Conservation (phyloP, 148 eudicot genomes). For the Agrostemma githago region DNA sequence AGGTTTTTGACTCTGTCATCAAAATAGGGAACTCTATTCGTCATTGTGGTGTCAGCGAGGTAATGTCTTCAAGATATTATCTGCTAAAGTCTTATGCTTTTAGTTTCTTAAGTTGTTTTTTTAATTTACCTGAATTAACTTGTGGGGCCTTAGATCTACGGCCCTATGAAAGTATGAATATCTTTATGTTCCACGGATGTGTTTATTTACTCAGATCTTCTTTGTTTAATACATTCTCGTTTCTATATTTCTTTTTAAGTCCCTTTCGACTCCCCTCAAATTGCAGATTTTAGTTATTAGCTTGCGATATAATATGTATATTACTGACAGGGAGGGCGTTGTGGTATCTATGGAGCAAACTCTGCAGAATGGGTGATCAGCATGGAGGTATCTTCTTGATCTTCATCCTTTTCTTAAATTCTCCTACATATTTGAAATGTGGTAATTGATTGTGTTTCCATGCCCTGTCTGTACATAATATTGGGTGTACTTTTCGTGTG, state of each 20-base stretch:
- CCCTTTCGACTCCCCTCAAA: neutral
- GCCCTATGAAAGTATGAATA: neutral
- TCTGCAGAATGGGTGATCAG: constrained; percentile 86
- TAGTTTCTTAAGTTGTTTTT: neutral
- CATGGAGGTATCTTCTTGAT: constrained; percentile 79
- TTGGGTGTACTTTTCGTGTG: neutral
- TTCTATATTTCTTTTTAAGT: neutral
- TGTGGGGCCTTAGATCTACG: neutral
- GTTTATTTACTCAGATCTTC: neutral
- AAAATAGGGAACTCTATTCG: constrained; percentile 90
- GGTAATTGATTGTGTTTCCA: neutral
- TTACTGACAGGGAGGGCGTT: constrained; percentile 69
- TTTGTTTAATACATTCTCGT: neutral
- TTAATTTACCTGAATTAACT: neutral
- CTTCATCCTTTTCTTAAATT: neutral
- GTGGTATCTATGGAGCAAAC: constrained; percentile 92
- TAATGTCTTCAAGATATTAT: constrained; percentile 24
- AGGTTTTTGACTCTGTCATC: constrained; percentile 67
- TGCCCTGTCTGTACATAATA: neutral
- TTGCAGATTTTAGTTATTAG: neutral
- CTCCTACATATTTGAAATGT: neutral
- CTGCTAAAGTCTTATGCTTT: neutral
- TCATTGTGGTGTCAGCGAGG: constrained; percentile 64
- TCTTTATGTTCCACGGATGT: neutral
- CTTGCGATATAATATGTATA: constrained; percentile 3